Base-by-base conservation (phyloP, 305 asterid genomes). In the Plantago coronopus region DNA sequence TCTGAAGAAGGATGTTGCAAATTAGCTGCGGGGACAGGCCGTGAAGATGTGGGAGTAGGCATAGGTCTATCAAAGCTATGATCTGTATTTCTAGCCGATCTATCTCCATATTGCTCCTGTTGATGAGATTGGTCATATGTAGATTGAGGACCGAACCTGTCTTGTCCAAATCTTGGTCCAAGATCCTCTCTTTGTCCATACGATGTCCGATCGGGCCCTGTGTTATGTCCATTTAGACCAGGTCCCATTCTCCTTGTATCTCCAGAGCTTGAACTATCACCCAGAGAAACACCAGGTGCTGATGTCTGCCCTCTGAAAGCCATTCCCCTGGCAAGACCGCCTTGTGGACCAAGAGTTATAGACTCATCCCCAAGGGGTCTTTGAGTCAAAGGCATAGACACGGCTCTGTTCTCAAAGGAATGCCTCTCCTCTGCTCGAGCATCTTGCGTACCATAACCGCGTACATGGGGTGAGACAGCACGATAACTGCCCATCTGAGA, bases 311-410 rank as follows among this genome's bases (percentile, higher is more conserved):
- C 96, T 78, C 94, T 80, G 75, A 77, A 82, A 70, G 86, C 85
- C 97, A 89, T 89, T 66, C 96, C 95, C 73, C 83, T 84, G 12
- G 89, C 95, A 69, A 89, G 97, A 59, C 95, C 97, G 53, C 97
- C 97, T 78, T 89, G 97, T 56, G 97, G 95, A 56, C 95, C 97
- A 76, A 89, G 95, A 58, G 95, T 80, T 50, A 89, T 79, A 25
- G 83, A 54, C 59, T 75, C 81, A 63, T 81, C 94, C 67, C 81
- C 83, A 50, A 61, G 69, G 38, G 72, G 72, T 67, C 79, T 76
- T 25, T 78, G 93, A 43, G 82, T 74, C 67, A 76, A 58, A 64
- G 91, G 76, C 76, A 76, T 73, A 55, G 84, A 63, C 29, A 66
- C 40, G 18, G 68, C 63, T 77, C 78, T 72, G 70, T 71, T 81